These are phyloP conservation scores for Botrytis byssoidea DNA, from an alignment of 2,329 filamentous ascomycete species.

Conservation along the genomic window DNA sequence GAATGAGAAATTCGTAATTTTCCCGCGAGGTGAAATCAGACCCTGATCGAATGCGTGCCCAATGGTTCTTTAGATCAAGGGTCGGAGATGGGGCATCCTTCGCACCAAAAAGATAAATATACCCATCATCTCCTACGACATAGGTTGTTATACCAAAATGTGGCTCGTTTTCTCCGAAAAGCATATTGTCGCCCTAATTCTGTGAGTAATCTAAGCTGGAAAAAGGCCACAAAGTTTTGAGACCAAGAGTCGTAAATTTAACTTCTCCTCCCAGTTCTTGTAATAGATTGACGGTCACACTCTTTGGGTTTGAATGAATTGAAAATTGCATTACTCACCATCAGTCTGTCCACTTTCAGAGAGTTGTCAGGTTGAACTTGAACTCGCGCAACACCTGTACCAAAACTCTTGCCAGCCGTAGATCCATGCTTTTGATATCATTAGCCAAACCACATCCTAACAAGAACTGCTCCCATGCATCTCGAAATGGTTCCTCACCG, in stretches of 20 bases:
- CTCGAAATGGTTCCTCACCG: background rate
- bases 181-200: background rate
- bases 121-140: background rate
- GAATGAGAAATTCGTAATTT: constrained; percentile 16
- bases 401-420: constrained; percentile 1
- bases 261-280: background rate
- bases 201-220: background rate
- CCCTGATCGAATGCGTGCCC: background rate
- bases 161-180: constrained; percentile 7
- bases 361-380: constrained; percentile 7
- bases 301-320: too few species aligned
- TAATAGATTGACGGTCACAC: background rate
- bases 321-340: background rate
- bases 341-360: constrained; percentile 4
- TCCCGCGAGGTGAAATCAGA: constrained; percentile 6
- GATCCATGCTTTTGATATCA: constrained; percentile 1
- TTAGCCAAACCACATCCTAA: background rate
- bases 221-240: background rate
- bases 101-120: constrained; percentile 7
- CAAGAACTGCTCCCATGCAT: background rate
- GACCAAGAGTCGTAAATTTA: background rate
- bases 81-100: constrained; percentile 13
- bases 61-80: constrained; percentile 8
- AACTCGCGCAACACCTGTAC: constrained; percentile 4
- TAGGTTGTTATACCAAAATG: constrained; percentile 11